Evolutionary conservation across 495 filamentous ascomycete species (phyloP).

Genomic region (Penicillium samsonianum): DNA sequence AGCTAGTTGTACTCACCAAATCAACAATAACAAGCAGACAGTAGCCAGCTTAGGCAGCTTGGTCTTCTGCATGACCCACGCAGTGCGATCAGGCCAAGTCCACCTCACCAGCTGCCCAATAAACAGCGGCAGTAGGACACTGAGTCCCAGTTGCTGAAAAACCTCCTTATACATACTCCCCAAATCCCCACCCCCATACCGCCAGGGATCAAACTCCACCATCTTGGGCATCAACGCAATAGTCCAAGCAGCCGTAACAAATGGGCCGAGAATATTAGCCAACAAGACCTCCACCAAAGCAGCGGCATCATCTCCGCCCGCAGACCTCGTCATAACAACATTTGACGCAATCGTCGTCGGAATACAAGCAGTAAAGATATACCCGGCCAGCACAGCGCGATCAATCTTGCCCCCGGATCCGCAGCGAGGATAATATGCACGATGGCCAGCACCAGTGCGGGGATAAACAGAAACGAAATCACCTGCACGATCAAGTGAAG

Average conservation of each 20-base stretch:
- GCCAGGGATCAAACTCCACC: slow-evolving; percentile 47
- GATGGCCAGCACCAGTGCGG: slow-evolving; percentile 45
- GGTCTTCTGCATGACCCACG: slow-evolving; percentile 43
- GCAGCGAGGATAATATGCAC: slow-evolving; percentile 50
- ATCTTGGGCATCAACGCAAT: slow-evolving; percentile 48
- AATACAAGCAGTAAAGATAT: slow-evolving; percentile 57
- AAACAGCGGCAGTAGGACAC: slow-evolving; percentile 50
- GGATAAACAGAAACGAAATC: slow-evolving; percentile 54
- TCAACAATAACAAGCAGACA: slow-evolving; percentile 49
- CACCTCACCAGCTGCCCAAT: slow-evolving; percentile 52
- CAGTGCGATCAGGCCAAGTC: slow-evolving; percentile 46
- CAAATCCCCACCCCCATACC: slow-evolving; percentile 45
- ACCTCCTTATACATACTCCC: slow-evolving; percentile 53
- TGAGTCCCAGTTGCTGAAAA: slow-evolving; percentile 53
- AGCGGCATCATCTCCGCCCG: slow-evolving; percentile 57
- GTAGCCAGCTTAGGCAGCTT: slow-evolving; percentile 48
- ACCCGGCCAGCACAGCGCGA: slow-evolving; percentile 53
- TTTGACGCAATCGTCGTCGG: slow-evolving; percentile 60
- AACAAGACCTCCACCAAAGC: slow-evolving; percentile 56
- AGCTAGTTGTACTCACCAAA: slow-evolving; percentile 44
- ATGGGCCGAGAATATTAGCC: slow-evolving; percentile 55
- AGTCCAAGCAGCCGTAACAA: slow-evolving; percentile 54
- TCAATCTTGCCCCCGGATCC: slow-evolving; percentile 44
- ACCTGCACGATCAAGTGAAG: slow-evolving; percentile 54
- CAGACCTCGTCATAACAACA: slow-evolving; percentile 57